Base-by-base conservation (phyloP, 2,329 filamentous ascomycete species). In the Rhynchosporium agropyri region DNA sequence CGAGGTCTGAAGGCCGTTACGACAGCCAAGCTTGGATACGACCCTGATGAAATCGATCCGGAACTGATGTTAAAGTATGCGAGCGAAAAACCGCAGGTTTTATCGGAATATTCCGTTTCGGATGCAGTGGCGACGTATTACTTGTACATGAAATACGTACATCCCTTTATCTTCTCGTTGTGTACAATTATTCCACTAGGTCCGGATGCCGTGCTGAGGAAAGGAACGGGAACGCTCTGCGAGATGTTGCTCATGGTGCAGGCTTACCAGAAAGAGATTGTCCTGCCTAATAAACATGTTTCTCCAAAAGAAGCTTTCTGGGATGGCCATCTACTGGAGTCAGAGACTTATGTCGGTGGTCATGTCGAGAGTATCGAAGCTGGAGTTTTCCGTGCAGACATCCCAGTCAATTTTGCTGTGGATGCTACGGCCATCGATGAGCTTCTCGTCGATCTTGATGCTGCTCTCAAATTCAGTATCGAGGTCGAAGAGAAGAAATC, bases 131-230 rank as follows among this genome's bases (percentile, higher is more conserved):
- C 95, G 28, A 99, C 95, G 0, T 99, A 99, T 76, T 99, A 99
- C 74, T 80, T 99, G 66, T 99, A 99, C 83, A 99, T 99, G 96
- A 99, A 99, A 88, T 99, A 99, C 76, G 91, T 99, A n/a, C 95
- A 99, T 76, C 95, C 95, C 3, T 99, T 99, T 80, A 95, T 99
- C 75, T 99, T 99, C 82, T 98, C 96, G 1, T 81, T 99, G 0
- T 99, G 95, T 78, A 99, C 93, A 1, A 97, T 99, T 78, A 82
- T 99, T 75, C 95, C 95, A 0, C 83, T 99, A 1, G 92, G 91
- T 50, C 92, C 93, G 40, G 94, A 99, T 72, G 95, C 98, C 74
- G 91, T 93, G 1, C 77, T 98, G 71, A 86, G 95, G 69, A 99
- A 99, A 76, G 95, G 95, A 74, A 99, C 95, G 0, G 95, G 95